phyloP scores from a whole-genome alignment of 208 protist species.

The Acanthamoeba triangularis region DNA sequence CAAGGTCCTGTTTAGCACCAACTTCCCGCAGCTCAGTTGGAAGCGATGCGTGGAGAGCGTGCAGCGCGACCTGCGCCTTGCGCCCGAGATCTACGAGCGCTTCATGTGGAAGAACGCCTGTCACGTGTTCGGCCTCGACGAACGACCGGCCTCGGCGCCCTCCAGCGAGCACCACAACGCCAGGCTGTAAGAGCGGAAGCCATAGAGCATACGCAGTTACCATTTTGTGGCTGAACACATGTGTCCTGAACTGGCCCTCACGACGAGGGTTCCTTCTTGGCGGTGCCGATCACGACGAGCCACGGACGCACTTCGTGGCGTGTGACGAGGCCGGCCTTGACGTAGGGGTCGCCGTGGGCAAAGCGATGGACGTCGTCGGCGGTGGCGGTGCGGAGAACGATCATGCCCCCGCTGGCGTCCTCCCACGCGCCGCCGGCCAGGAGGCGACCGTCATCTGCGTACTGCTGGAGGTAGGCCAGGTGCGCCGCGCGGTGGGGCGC shows the following conservation, averaged over 20 bases:
- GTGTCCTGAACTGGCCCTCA: too few relatives aligned
- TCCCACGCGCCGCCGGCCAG: constrained; percentile 40
- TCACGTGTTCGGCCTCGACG: constrained; percentile 19
- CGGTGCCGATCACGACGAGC: constrained; percentile 34
- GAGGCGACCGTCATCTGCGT: not conserved
- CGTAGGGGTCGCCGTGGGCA: not conserved
- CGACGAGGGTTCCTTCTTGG: constrained; percentile 28
- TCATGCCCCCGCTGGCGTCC: constrained; percentile 28
- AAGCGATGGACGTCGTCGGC: constrained; percentile 18
- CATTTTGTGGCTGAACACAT: too few relatives aligned
- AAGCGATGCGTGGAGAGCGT: constrained; percentile 66
- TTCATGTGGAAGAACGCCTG: constrained; percentile 77
- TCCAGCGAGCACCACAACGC: too few relatives aligned
- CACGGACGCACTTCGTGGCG: constrained; percentile 50
- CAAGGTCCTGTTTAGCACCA: constrained; percentile 75
- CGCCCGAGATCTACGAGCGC: constrained; percentile 22
- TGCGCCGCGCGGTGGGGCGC: constrained; percentile 1
- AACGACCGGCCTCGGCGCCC: not conserved
- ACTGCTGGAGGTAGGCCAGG: constrained; percentile 15
- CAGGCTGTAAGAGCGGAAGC: too few relatives aligned
- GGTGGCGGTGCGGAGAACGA: constrained; percentile 17
- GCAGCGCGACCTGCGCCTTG: constrained; percentile 1
- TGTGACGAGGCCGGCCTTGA: constrained; percentile 32
- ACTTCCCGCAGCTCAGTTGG: constrained; percentile 71
- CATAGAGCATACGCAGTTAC: too few relatives aligned